Evolutionary conservation across 192 early-diverging fungal genomes (phyloP).

Genomic region (Coemansia sp.): DNA sequence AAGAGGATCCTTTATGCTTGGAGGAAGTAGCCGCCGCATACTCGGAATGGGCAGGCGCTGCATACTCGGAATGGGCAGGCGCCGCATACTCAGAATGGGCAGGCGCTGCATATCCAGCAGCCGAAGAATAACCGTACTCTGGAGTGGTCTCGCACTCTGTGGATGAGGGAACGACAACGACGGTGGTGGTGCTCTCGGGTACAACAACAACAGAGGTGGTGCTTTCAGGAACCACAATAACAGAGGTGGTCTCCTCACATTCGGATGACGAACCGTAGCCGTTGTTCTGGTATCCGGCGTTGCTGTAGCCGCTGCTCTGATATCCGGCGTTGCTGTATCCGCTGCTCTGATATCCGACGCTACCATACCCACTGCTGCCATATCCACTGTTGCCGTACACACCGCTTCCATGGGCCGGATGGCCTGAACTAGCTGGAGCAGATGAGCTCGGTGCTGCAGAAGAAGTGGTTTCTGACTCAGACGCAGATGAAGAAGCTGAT

Average conservation of each 20-base stretch:
- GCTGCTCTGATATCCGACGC: slow-evolving; percentile 1
- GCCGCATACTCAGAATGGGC: not conserved
- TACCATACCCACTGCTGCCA: slow-evolving; percentile 12
- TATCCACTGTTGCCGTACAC: not conserved
- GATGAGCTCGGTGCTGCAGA: not conserved
- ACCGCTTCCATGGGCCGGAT: not conserved
- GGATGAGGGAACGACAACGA: slow-evolving; percentile 26
- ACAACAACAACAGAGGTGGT: not conserved
- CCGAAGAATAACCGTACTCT: not conserved
- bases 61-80: not conserved
- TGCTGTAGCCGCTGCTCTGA: slow-evolving; percentile 12
- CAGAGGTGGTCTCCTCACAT: slow-evolving; percentile 11
- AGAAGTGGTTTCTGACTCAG: no score
- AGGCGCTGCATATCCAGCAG: not conserved
- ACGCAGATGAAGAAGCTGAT: no score
- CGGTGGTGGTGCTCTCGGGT: slow-evolving; percentile 17
- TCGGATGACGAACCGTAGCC: slow-evolving; percentile 15
- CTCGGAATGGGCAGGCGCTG: not conserved
- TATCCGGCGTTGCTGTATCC: slow-evolving; percentile 5
- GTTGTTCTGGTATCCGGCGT: slow-evolving; percentile 4
- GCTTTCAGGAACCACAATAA: not conserved
- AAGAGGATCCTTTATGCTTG: not conserved
- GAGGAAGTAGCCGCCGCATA: not conserved
- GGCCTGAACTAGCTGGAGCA: not conserved
- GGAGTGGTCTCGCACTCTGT: not conserved